These are phyloP conservation scores for Plasmodium gaboni DNA, from an alignment of 169 alveolate genomes.

Conservation along the genomic window DNA sequence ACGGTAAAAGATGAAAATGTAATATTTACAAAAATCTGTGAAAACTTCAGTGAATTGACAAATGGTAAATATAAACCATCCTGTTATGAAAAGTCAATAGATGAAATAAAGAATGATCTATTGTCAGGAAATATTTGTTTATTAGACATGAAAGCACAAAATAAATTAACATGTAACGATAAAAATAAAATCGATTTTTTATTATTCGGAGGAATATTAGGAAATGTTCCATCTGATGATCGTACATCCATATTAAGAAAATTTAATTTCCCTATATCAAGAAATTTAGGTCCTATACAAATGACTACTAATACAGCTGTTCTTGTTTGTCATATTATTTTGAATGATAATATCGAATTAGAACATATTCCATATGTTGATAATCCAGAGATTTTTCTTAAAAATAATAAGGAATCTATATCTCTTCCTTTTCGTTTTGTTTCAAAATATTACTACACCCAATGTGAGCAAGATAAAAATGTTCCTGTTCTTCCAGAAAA, in stretches of 20 bases:
- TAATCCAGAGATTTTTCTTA: constrained; percentile 38
- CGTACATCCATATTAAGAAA: constrained; percentile 78
- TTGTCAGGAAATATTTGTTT: constrained; percentile 39
- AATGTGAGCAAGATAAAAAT: constrained; percentile 48
- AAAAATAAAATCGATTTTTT: constrained; percentile 31
- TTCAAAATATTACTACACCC: constrained; percentile 71
- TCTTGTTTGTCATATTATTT: constrained; percentile 75
- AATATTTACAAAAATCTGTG: constrained; percentile 69
- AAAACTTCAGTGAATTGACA: constrained; percentile 45
- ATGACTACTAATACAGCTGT: constrained; percentile 82
- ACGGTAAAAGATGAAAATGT: constrained; percentile 53
- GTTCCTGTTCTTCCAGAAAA: constrained; percentile 43
- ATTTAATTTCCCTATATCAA: constrained; percentile 33
- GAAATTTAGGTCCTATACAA: constrained; percentile 77
- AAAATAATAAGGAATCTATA: constrained; percentile 51
- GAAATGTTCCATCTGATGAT: constrained; percentile 81
- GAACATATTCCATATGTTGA: constrained; percentile 66
- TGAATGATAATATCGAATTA: constrained; percentile 37
- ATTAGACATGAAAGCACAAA: constrained; percentile 60
- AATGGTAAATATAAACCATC: constrained; percentile 17
- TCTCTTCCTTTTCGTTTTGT: constrained; percentile 79
- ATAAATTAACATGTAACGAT: constrained; percentile 42
- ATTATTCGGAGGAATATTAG: constrained; percentile 65
- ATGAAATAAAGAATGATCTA: constrained; percentile 41
- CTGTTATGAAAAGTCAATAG: constrained; percentile 42